Evolutionary conservation across 192 early-diverging fungal genomes (phyloP), one percentile per base, ranked within the genome.

Genomic region (Glomus cerebriforme): DNA sequence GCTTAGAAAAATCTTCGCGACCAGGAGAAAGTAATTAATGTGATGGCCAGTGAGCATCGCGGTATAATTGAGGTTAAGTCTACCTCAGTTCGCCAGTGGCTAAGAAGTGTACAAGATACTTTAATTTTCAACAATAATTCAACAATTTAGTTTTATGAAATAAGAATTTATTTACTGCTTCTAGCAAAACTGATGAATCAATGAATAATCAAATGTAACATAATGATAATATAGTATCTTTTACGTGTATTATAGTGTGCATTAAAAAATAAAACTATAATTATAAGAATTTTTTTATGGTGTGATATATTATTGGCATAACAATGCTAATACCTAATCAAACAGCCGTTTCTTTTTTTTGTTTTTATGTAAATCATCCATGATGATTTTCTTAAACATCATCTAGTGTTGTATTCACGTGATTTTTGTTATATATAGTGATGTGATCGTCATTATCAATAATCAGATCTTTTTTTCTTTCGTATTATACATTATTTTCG

Each of bases 51-150:
- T 71, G 69, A 71, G 37, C 69, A 71, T 15, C 19, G 24, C 45
- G 37, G 37, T 71, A 26, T 71, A 24, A n/a, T 39, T 71, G 69
- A 71, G 45, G 69, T 71, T 49, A 71, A 71, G n/a, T 71, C 69
- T 71, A 49, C n/a, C n/a, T 17, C 69, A 71, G 45, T 71, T 71
- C 69, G 69, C n/a, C 39, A 71, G 37, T 71, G 69, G 69, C 37
- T 71, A 39, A 71, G 17, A 47, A 71, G 69, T 66, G 64, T 31
- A 66, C 27, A 66, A 66, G 27, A 66, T 29, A 66, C 64, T 66
- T n/a, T 66, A 59, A n/a, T 19, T 59, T 19, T 39, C 22, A 60
- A 60, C 12, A 12, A 60, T 60, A 60, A 60, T 60, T 60, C 59
- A 5, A 26, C 59, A 26, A 60, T 60, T 60, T 60, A 60, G 9